Evolutionary conservation across 345 rosid genomes (phyloP), one percentile per base, ranked within the genome.

Genomic region (Salix udensis): DNA sequence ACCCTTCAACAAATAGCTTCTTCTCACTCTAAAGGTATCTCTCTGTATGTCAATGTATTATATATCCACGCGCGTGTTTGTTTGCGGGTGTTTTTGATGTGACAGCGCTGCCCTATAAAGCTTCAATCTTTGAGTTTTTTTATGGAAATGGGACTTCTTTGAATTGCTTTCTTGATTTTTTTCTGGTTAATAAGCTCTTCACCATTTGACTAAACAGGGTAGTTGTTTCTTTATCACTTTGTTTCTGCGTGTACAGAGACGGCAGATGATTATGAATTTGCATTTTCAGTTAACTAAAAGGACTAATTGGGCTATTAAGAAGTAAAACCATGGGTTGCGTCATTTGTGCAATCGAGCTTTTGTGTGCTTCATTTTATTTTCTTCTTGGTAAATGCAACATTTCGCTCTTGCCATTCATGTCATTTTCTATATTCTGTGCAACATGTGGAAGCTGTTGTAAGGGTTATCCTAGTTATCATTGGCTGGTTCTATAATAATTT

Each of bases 1-100:
- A 78, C 81, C 23, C 88, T 88, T 48, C 85, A 77, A 30, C 67
- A 84, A 39, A 46, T 88, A 42, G 84, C 89, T 78, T 82, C 87
- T 74, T 78, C 88, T 78, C 83, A 68, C 14, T 75, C 88, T 74
- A 86, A 75, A 88, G 92, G 91, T 86, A 39, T 19, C 71, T 70
- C 46, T 28, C 52, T 74, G 36, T 64, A 7, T 40, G 50, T 46
- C 50, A 11, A 46, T 3, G 16, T 46, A 46, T 13, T 13, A 46
- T 46, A 46, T 46, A 77, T 52, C 37, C 55, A 68, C 52, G 48
- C 46, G 75, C 23, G 6, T 36, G 28, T 11, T 36, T 64, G 28
- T 34, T 34, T 34, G 37, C 37, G 37, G 37, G 37, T 3, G 52
- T 62, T 12, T 50, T 34, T 53, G 7, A 3, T 44, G 36, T 23